Percentiles rank a stretch among this genome's conserved stretches.
Conservation (phyloP, 106 monocot species). For the Acorus gramineus region DNA sequence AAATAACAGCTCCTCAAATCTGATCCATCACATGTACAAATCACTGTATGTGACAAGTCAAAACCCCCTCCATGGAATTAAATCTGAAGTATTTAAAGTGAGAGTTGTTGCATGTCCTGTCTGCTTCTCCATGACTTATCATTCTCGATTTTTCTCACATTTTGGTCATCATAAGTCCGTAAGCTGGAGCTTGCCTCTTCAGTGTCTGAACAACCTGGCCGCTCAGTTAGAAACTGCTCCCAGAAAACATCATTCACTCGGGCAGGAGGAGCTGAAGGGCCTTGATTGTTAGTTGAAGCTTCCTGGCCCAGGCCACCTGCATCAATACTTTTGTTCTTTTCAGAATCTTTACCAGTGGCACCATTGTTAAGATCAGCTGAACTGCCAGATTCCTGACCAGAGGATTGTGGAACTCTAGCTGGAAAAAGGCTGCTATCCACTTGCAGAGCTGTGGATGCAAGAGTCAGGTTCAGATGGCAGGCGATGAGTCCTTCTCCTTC, state of each 20-base stretch:
- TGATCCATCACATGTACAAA: too few species aligned
- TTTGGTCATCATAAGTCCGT: constrained; percentile 18
- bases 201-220: constrained; percentile 60
- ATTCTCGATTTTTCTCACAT: constrained; percentile 15
- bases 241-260: constrained; percentile 88
- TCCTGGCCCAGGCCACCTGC: not conserved
- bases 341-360: constrained; percentile 1
- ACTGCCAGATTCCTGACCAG: constrained; percentile 6
- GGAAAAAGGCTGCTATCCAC: constrained; percentile 14
- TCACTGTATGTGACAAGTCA: too few species aligned
- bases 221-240: constrained; percentile 95
- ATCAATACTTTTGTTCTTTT: constrained; percentile 3
- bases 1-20: too few species aligned
- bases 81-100: constrained; percentile 17
- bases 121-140: constrained; percentile 9
- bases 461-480: constrained; percentile 70
- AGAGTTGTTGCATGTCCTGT: constrained; percentile 29
- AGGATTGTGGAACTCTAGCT: constrained; percentile 7
- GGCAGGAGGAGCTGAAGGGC: constrained; percentile 19
- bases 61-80: not conserved
- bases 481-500: constrained; percentile 42
- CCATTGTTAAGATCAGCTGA: constrained; percentile 2
- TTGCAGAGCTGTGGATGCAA: constrained; percentile 64
- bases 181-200: constrained; percentile 74
- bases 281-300: constrained; percentile 17